phyloP scores from a whole-genome alignment of 441 rosid genomes.

The Gossypium gossypioides region DNA sequence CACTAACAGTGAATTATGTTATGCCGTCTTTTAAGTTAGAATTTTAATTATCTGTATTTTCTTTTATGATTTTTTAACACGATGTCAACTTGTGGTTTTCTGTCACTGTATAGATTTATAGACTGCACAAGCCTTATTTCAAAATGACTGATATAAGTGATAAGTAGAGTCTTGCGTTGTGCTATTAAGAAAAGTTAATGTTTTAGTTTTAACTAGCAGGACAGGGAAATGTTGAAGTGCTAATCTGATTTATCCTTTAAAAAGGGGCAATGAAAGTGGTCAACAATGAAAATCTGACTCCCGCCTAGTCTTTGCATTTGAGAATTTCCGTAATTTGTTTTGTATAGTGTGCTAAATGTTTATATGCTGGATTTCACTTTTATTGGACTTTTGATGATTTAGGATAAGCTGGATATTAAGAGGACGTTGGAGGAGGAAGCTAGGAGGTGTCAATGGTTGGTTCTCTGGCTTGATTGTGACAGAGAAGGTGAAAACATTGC shows the following conservation, averaged over 20 bases:
- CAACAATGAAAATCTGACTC: not conserved
- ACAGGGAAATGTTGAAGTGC: not conserved
- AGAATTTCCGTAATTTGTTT: not conserved
- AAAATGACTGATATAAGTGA: not conserved
- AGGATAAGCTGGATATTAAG: constrained; percentile 83
- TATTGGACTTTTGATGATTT: constrained; percentile 14
- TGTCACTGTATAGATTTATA: too few species aligned
- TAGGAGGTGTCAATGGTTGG: constrained; percentile 87
- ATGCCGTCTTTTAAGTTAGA: not conserved
- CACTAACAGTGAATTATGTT: not conserved
- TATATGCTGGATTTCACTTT: not conserved
- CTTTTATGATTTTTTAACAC: not conserved
- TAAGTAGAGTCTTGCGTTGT: not conserved
- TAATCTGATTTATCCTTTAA: not conserved
- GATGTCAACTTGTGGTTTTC: too few species aligned
- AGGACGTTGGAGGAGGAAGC: constrained; percentile 91
- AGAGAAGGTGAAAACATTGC: constrained; percentile 97
- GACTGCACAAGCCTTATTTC: not conserved
- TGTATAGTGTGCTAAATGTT: not conserved
- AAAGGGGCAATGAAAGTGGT: not conserved
- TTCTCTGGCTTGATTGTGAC: constrained; percentile 94
- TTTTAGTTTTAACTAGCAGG: not conserved
- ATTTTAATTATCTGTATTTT: not conserved
- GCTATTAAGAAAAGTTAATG: not conserved
- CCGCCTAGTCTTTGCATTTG: not conserved